phyloP scores from a whole-genome alignment of 768 basidiomycete species.

The Podaxis sp. region DNA sequence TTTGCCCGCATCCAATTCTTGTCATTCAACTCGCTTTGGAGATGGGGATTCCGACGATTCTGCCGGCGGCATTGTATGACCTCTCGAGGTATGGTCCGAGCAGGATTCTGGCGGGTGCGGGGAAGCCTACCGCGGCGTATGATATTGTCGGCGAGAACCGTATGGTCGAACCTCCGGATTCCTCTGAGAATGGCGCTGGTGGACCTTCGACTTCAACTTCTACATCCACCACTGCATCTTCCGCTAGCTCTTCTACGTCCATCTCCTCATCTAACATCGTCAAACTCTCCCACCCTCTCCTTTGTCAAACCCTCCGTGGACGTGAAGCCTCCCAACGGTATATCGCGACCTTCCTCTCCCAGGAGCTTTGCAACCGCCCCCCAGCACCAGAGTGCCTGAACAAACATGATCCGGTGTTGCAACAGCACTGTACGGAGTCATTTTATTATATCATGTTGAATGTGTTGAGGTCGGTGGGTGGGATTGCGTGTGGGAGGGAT shows the following conservation, averaged over 20 bases:
- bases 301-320: constrained; percentile 53
- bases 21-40: constrained; percentile 70
- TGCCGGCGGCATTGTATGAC: constrained; percentile 76
- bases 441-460: constrained; percentile 80
- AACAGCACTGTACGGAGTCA: constrained; percentile 56
- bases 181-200: background rate
- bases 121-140: constrained; percentile 30
- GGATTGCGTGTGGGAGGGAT: constrained; percentile 70
- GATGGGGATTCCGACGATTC: constrained; percentile 52
- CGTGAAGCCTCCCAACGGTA: constrained; percentile 65
- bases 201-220: constrained; percentile 19
- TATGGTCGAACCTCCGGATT: background rate
- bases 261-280: constrained; percentile 2
- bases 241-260: constrained; percentile 18
- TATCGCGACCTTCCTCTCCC: constrained; percentile 59
- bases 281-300: constrained; percentile 35
- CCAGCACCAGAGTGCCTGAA: constrained; percentile 52
- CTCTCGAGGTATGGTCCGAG: constrained; percentile 72
- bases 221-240: constrained; percentile 18
- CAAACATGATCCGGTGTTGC: constrained; percentile 30
- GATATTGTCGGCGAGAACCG: constrained; percentile 18
- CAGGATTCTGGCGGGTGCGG: constrained; percentile 59
- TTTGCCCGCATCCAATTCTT: constrained; percentile 66
- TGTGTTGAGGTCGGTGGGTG: constrained; percentile 66
- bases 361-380: constrained; percentile 48